Base-by-base conservation (phyloP, 208 protist species). In the Leishmania martiniquensis region DNA sequence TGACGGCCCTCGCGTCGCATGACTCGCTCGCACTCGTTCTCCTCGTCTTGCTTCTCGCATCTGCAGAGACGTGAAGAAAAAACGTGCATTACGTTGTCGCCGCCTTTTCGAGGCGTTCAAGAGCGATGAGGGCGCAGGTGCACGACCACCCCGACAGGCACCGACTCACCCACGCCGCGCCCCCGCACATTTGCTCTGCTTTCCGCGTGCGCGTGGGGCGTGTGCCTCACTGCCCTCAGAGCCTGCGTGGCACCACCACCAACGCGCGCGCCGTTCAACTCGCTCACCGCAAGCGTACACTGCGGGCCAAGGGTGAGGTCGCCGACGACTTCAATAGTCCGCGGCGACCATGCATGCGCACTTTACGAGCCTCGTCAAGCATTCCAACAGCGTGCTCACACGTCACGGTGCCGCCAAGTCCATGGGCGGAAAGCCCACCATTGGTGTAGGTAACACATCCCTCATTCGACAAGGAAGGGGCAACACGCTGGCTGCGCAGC, bases 381-480 rank as follows among this genome's bases (percentile, higher is more conserved):
- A 32, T 2, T 9, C 42, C 49, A 25, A 84, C 66, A 20, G 39
- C 54, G 2, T 44, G 20, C 44, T 84, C 60, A 4, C 69, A 52
- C 25, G 29, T 39, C 0, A 25, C 25, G 22, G 74, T 75, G 52
- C 74, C 80, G 51, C 44, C 45, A 63, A 84, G 44, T 15, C 59
- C 72, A 20, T 70, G 22, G 0, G 80, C 75, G n/a, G 34, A 34
- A 54, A 80, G 67, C 44, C 75, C 70, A 25, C 80, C 80, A 57
- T 54, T 42, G 32, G 59, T 75, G 32, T 77, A 66, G 32, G 69
- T 34, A 15, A 76, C 39, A 20, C 29, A 57, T 2, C 75, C 80
- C 22, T 72, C 37, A 54, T 79, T 84, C 7, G 80, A 84, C 44
- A 76, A 55, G 5, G 25, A 45, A 44, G 80, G 80, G 22, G 70